phyloP scores from a whole-genome alignment of 257 asterid genomes.

The Nyctanthes arbortristis region DNA sequence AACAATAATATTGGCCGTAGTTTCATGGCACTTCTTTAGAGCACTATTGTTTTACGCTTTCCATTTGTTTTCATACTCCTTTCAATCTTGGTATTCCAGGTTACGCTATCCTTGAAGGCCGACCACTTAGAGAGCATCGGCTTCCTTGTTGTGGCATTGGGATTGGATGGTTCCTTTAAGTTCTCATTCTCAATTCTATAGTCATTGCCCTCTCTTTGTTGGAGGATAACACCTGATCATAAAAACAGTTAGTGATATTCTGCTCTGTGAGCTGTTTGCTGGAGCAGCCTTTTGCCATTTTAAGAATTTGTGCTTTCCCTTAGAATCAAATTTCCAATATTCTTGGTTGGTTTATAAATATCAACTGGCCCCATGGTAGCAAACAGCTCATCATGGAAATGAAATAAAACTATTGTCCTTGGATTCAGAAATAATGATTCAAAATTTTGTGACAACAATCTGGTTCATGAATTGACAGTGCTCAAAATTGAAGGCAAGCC shows the following conservation, averaged over 20 bases:
- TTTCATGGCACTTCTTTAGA: background rate
- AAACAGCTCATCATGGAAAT: background rate
- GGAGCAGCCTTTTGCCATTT: background rate
- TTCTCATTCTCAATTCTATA: conserved; percentile 18
- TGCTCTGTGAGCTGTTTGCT: conserved; percentile 1
- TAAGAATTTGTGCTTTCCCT: background rate
- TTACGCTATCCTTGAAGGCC: conserved; percentile 58
- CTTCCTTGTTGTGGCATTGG: conserved; percentile 98
- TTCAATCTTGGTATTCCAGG: conserved; percentile 40
- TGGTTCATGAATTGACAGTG: conserved; percentile 1
- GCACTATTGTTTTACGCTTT: background rate
- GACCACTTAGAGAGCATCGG: conserved; percentile 53
- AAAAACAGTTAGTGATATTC: conserved; percentile 3
- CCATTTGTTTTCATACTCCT: background rate
- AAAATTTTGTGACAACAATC: background rate
- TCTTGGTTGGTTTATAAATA: background rate
- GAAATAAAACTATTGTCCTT: background rate
- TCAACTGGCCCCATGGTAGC: background rate
- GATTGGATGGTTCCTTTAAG: conserved; percentile 91
- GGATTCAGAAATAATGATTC: background rate
- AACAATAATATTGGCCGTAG: background rate
- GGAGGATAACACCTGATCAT: background rate
- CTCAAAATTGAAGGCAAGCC: background rate
- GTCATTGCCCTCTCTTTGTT: background rate
- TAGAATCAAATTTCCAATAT: background rate